phyloP scores from a whole-genome alignment of 139 green algal genomes.

The Coelastrella sp. region DNA sequence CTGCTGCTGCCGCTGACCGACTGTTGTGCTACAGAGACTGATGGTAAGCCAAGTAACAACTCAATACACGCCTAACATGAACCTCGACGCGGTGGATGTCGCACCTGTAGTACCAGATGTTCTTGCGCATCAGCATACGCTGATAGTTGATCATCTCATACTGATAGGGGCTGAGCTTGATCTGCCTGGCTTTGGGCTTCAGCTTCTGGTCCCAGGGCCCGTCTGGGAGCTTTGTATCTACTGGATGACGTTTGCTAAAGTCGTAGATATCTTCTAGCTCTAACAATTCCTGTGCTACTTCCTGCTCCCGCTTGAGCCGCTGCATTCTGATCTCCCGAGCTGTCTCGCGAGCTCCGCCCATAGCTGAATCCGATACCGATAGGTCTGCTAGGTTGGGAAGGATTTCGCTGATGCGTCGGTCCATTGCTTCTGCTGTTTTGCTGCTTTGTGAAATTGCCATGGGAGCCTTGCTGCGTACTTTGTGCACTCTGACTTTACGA shows the following conservation, averaged over 20 bases:
- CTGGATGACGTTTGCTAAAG: slow-evolving; percentile 57
- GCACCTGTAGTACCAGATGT: slow-evolving; percentile 91
- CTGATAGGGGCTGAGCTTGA: slow-evolving; percentile 71
- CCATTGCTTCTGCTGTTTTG: slow-evolving; percentile 46
- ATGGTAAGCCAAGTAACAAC: no score
- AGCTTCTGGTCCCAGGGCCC: slow-evolving; percentile 55
- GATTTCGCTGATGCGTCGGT: slow-evolving; percentile 61
- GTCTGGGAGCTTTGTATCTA: slow-evolving; percentile 52
- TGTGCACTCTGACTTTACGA: slow-evolving; percentile 57
- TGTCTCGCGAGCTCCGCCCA: slow-evolving; percentile 9
- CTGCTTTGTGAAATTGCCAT: slow-evolving; percentile 18
- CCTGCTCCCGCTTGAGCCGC: slow-evolving; percentile 45
- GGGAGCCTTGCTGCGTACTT: slow-evolving; percentile 47
- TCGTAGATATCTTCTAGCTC: slow-evolving; percentile 69
- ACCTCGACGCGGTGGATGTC: neutral
- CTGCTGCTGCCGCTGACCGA: no score
- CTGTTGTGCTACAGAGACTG: no score
- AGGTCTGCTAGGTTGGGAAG: slow-evolving; percentile 69
- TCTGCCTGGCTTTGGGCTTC: slow-evolving; percentile 53
- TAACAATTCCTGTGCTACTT: slow-evolving; percentile 50
- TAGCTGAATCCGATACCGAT: slow-evolving; percentile 11
- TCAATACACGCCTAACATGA: no score
- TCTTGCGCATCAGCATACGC: slow-evolving; percentile 82
- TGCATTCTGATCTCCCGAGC: slow-evolving; percentile 32
- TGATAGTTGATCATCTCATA: slow-evolving; percentile 87